Evolutionary conservation across 2,329 filamentous ascomycete species (phyloP), one percentile per base, ranked within the genome.

Genomic region (Pyrenophora tritici-repentis): DNA sequence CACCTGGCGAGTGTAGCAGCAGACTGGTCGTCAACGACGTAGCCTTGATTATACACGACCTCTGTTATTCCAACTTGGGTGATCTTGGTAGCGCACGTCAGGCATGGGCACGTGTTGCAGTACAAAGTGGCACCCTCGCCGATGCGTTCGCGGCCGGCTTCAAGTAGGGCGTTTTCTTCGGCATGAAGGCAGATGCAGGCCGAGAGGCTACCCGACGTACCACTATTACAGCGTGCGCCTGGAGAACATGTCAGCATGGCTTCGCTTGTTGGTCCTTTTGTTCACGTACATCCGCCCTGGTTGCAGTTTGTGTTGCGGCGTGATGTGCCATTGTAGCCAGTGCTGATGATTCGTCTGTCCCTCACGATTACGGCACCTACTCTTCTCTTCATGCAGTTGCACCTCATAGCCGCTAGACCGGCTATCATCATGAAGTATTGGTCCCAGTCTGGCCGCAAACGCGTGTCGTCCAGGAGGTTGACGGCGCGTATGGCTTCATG

Each of bases 11-110:
- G 89, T 22, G 99, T 88, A 43, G 84, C 83, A 7, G 92, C 91
- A 32, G 91, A 89, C 72, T 84, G 65, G 13, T 79, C 83, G 68
- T 99, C 94, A 88, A 99, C 97, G 71, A 93, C 93, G 72, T 99
- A 99, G 20, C 89, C 86, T 70, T 95, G 88, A 59, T 86, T 92
- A 67, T 96, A 99, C 12, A 99, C 92, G 12, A 99, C 94, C 79
- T 99, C 94, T 35, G 84, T 86, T 60, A 99, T 96, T 14, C 94
- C 94, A 6, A 97, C 91, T 77, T 99, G 94, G 17, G 91, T 90
- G 67, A 99, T 97, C 79, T 99, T 99, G 78, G 99, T 96, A 66
- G 91, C 96, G 75, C 94, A 99, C 2, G 94, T 99, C 73, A 99
- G 79, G 72, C 94, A 99, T 3, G 94, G 94, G 74, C 94, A 99